These are phyloP conservation scores for Microcyclosporella mali DNA, from an alignment of 2,329 filamentous ascomycete genomes.

Conservation along the genomic window DNA sequence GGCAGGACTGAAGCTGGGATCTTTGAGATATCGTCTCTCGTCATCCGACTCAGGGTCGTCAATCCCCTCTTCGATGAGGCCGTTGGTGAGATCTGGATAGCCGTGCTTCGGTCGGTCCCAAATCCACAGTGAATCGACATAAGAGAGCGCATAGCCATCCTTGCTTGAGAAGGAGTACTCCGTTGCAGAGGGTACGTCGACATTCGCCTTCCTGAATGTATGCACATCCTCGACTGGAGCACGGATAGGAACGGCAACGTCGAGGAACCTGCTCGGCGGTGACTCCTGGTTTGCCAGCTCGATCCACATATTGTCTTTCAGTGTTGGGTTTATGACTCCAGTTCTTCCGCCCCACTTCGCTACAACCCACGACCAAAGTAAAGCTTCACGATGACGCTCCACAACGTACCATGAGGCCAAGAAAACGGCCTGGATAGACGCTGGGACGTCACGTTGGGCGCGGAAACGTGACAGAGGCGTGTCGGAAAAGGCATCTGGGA, in stretches of 20 bases:
- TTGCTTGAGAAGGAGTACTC: background rate
- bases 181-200: background rate
- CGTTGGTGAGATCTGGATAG: background rate
- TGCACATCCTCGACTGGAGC: background rate
- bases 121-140: background rate
- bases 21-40: background rate
- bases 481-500: no score
- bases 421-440: no score
- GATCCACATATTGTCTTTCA: no score
- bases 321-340: no score
- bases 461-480: no score
- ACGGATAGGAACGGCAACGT: background rate
- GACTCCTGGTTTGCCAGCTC: no score
- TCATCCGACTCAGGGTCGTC: no score
- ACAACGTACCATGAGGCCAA: no score
- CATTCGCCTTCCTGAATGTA: background rate
- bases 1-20: background rate
- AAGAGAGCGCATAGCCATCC: slow-evolving; percentile 1
- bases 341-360: no score
- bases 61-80: background rate
- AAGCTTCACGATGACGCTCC: no score
- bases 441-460: no score
- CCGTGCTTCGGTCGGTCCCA: background rate
- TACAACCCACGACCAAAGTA: no score
- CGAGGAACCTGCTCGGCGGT: background rate